Evolutionary conservation across 1,139 yeast genomes (phyloP).

Genomic region (Debaryomyces singareniensis): DNA sequence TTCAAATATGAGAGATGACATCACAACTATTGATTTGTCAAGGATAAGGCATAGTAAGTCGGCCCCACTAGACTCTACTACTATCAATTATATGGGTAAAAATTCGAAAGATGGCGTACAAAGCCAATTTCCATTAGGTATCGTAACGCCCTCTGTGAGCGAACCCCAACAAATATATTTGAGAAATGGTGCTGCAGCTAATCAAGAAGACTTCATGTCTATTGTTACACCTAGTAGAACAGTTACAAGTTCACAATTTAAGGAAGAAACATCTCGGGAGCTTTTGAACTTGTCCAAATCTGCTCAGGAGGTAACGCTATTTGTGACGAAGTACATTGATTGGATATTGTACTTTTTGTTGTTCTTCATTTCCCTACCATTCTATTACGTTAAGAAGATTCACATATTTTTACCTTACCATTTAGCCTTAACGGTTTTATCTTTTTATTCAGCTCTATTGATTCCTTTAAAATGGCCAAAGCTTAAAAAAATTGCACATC

Average conservation of each 20-base stretch:
- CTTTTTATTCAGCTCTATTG: constrained; percentile 47
- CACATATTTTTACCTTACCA: constrained; percentile 60
- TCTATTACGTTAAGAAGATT: constrained; percentile 39
- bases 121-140: constrained; percentile 13
- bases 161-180: constrained; percentile 17
- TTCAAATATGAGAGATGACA: constrained; percentile 29
- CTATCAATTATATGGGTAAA: no score
- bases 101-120: no score
- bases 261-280: background rate
- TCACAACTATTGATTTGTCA: constrained; percentile 28
- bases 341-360: constrained; percentile 44
- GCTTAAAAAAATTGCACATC: constrained; percentile 54
- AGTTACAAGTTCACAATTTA: background rate
- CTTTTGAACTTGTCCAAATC: constrained; percentile 7
- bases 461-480: constrained; percentile 44
- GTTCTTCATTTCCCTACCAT: constrained; percentile 49
- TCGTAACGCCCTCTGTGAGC: constrained; percentile 8
- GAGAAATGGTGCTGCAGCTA: constrained; percentile 3
- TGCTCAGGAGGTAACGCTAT: constrained; percentile 26
- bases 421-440: constrained; percentile 49
- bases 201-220: background rate
- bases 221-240: background rate
- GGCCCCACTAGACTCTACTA: constrained; percentile 7
- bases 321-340: constrained; percentile 45
- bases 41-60: constrained; percentile 14